Base-by-base conservation (phyloP, 2,329 filamentous ascomycete genomes). In the Phyllosticta paracitricarpa region DNA sequence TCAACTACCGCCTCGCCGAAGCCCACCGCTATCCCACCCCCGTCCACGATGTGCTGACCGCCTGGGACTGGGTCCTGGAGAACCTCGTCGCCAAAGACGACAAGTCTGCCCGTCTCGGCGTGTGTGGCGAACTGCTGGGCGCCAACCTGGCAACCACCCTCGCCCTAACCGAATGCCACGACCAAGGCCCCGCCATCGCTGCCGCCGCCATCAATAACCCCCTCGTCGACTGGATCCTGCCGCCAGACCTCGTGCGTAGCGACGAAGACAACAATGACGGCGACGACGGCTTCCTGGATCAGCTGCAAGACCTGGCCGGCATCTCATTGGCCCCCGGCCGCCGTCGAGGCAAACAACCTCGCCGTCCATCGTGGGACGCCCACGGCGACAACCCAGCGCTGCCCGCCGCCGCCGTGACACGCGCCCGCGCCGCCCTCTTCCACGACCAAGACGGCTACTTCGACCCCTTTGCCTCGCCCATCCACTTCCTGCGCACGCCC, bases 271-370 rank as follows among this genome's bases (percentile, higher is more conserved):
- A 51, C 57, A 53, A 53, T 22, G 52, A 33, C 52, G 56, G 48
- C 25, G 25, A 25, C 54, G 22, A 56, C n/a, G 17, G 14, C 28
- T 53, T 52, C 2, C 9, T 40, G 3, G 33, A 40, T 4, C 33
- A 40, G 10, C 33, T 40, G 10, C 33, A 40, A 17, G 53, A 60
- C 17, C 9, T 40, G 26, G n/a, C 26, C n/a, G 26, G 25, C 25
- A 17, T 55, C 51, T 54, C 83, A 70, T 95, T 96, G 90, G 89
- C 91, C 17, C 81, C 93, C 75, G 90, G 94, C 75, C 89, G 89
- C 63, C 77, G 66, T 80, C 83, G 17, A 88, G 89, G 48, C 82
- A 40, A 40, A 96, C 69, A 82, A 30, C 28, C 6, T 30, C 28
- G 28, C 82, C 6, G 24, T 12, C 26, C 57, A n/a, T 66, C 72